phyloP scores from a whole-genome alignment of 2,329 filamentous ascomycete genomes.

The Aspergillus aculeatus region DNA sequence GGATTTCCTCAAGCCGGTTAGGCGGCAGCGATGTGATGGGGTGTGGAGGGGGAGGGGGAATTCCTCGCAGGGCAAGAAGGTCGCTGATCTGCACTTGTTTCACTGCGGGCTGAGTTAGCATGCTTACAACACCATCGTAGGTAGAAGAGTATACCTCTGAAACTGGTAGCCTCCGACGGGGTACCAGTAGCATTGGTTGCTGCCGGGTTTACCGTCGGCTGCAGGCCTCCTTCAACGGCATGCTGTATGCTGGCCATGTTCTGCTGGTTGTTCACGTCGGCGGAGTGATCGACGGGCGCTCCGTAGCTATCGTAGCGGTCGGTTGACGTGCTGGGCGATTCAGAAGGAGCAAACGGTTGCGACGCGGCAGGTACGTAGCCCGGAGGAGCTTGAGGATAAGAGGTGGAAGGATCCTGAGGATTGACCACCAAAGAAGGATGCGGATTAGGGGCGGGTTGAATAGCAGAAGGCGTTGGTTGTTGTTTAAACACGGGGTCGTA shows the following conservation, averaged over 20 bases:
- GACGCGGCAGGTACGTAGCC: conserved; percentile 41
- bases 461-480: conserved; percentile 67
- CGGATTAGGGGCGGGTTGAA: conserved; percentile 58
- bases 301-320: conserved; percentile 61
- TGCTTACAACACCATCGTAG: neutral
- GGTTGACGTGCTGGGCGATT: conserved; percentile 39
- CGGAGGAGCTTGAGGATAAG: conserved; percentile 39
- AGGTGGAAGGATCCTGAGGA: conserved; percentile 36
- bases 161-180: conserved; percentile 44
- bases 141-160: conserved; percentile 47
- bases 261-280: conserved; percentile 50
- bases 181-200: conserved; percentile 21
- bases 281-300: conserved; percentile 64
- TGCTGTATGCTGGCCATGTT: conserved; percentile 37
- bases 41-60: conserved; percentile 58
- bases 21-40: conserved; percentile 48
- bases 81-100: conserved; percentile 72
- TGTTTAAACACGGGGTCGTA: conserved; percentile 71
- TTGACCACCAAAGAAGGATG: conserved; percentile 43
- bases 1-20: conserved; percentile 63
- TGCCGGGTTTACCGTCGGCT: conserved; percentile 26
- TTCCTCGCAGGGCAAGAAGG: conserved; percentile 64
- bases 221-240: conserved; percentile 28
- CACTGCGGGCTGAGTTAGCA: conserved; percentile 51
- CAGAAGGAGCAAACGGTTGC: conserved; percentile 41